Evolutionary conservation across 306 rosid genomes (phyloP).

Genomic region (Erythrophleum fordii): DNA sequence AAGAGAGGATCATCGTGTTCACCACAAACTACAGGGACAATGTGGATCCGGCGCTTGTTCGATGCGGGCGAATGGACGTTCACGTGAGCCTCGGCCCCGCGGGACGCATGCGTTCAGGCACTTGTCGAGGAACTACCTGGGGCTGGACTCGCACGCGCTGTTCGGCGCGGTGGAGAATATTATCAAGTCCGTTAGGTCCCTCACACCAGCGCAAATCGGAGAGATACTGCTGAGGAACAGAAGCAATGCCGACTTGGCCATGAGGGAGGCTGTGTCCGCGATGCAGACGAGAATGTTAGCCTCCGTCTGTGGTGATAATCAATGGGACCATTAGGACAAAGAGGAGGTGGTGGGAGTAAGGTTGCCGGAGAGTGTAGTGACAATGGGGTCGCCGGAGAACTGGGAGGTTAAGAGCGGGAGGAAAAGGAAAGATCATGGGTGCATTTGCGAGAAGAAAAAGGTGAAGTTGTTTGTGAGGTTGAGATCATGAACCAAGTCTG

Average conservation of each 20-base stretch:
- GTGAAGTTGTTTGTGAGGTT: constrained; percentile 75
- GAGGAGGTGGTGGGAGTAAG: constrained; percentile 44
- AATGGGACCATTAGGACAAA: constrained; percentile 34
- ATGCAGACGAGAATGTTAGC: constrained; percentile 55
- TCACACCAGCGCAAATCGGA: constrained; percentile 84
- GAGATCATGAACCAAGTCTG: constrained; percentile 81
- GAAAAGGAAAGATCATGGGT: constrained; percentile 59
- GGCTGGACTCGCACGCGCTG: constrained; percentile 56
- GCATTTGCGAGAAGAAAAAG: constrained; percentile 54
- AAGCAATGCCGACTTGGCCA: constrained; percentile 55
- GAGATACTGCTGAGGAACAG: constrained; percentile 76
- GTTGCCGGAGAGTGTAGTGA: constrained; percentile 76
- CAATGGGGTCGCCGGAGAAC: constrained; percentile 75
- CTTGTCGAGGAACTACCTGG: constrained; percentile 62
- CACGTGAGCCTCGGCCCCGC: constrained; percentile 80
- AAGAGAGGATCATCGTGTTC: constrained; percentile 80
- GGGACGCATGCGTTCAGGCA: constrained; percentile 71
- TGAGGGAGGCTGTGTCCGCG: constrained; percentile 66
- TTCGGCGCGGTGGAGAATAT: constrained; percentile 65
- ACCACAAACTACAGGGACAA: constrained; percentile 74
- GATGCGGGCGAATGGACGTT: constrained; percentile 89
- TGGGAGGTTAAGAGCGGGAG: constrained; percentile 60
- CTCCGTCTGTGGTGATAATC: constrained; percentile 27
- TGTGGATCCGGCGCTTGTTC: constrained; percentile 77
- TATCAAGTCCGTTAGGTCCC: constrained; percentile 62